These are phyloP conservation scores for Aeminium ludgeri DNA, from an alignment of 495 filamentous ascomycete genomes.

Conservation along the genomic window DNA sequence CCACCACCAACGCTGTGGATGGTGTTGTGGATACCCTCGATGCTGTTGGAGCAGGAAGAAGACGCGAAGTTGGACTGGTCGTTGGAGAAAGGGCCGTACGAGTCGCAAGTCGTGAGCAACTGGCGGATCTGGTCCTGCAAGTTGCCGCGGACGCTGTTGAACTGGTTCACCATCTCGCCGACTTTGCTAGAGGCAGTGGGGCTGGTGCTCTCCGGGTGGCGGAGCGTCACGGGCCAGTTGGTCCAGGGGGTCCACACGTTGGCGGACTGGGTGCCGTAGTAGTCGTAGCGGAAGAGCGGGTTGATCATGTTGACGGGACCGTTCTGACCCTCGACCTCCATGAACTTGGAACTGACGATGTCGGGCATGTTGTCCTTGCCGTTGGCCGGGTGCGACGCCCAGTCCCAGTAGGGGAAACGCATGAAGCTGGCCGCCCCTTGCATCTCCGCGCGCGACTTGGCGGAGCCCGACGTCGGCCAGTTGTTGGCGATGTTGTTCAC, in stretches of 20 bases:
- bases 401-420: constrained; percentile 19
- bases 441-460: constrained; percentile 8
- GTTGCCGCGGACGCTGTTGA: constrained; percentile 14
- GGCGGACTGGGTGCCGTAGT: constrained; percentile 8
- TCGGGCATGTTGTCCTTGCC: constrained; percentile 6
- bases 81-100: constrained; percentile 17
- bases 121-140: constrained; percentile 18
- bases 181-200: constrained; percentile 7
- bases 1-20: constrained; percentile 16
- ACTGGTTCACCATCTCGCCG: constrained; percentile 1
- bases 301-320: constrained; percentile 13
- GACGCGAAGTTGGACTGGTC: constrained; percentile 11
- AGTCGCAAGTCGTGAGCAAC: constrained; percentile 15
- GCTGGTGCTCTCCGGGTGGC: constrained; percentile 15
- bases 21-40: constrained; percentile 21
- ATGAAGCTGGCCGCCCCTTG: constrained; percentile 10
- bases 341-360: constrained; percentile 2
- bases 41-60: constrained; percentile 16
- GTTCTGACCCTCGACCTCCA: constrained; percentile 10
- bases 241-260: constrained; percentile 12
- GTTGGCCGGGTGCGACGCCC: constrained; percentile 12
- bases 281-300: constrained; percentile 17
- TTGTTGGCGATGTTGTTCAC: constrained; percentile 12
- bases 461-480: constrained; percentile 1
- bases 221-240: constrained; percentile 15